Conservation (phyloP, 352 stramenopile genomes). For the Phytopythium boreale region DNA sequence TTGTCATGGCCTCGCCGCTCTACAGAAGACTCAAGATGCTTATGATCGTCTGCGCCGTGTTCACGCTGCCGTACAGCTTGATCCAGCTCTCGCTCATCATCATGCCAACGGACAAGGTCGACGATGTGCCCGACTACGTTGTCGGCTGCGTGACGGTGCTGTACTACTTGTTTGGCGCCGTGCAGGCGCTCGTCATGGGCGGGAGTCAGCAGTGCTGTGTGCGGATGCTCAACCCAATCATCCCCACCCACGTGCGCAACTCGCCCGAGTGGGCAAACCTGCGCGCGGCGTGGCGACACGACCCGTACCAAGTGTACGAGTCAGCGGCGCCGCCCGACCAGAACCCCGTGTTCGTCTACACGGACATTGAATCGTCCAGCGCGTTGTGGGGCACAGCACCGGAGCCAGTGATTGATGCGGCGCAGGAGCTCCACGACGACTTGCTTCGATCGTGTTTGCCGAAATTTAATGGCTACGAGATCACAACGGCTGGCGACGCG, state of each 20-base stretch:
- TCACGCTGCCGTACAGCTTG: constrained; percentile 64
- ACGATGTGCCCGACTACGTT: constrained; percentile 49
- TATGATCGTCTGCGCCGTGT: constrained; percentile 57
- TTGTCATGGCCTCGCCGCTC: constrained; percentile 62
- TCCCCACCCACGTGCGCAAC: constrained; percentile 50
- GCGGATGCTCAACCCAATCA: constrained; percentile 43
- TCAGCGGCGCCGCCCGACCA: constrained; percentile 23
- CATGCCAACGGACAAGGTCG: constrained; percentile 34
- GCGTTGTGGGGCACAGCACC: constrained; percentile 58
- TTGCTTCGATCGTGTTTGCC: constrained; percentile 46
- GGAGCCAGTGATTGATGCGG: constrained; percentile 52
- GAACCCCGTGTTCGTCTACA: constrained; percentile 70
- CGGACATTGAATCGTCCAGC: constrained; percentile 77
- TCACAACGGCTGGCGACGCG: constrained; percentile 67
- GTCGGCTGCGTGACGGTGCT: constrained; percentile 56
- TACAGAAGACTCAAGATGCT: constrained; percentile 68
- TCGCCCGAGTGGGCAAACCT: constrained; percentile 44
- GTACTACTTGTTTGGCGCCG: constrained; percentile 62
- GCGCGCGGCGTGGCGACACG: constrained; percentile 30
- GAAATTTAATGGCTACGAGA: constrained; percentile 68
- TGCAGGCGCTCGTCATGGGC: constrained; percentile 65
- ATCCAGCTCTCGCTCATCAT: constrained; percentile 47
- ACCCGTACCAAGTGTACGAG: constrained; percentile 34
- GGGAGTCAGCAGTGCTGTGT: constrained; percentile 62
- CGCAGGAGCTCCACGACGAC: constrained; percentile 63